Conservation (phyloP, 225 moss, liverwort and hornwort species). For the Sphagnum tenellum region DNA sequence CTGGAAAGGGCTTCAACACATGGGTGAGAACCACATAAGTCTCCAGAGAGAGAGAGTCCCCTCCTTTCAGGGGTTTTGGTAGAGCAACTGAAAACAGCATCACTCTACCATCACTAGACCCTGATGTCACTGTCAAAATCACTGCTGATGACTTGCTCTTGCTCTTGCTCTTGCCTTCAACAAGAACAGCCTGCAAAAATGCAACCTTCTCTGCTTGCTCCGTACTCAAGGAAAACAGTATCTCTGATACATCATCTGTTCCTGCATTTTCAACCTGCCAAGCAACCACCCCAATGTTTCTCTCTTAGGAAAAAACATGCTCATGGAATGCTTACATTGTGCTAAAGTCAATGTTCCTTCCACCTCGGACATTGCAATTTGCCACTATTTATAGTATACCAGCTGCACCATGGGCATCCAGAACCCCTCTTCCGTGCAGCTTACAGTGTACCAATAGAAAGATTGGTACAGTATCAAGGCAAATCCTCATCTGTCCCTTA, state of each 20-base stretch:
- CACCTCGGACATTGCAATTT: not conserved
- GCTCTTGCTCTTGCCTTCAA: conserved; percentile 55
- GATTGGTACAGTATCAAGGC: no score
- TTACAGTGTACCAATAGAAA: no score
- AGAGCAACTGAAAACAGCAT: conserved; percentile 47
- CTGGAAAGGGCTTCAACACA: conserved; percentile 69
- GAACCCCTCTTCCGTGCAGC: not conserved
- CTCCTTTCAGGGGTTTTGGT: conserved; percentile 50
- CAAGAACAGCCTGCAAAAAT: conserved; percentile 47
- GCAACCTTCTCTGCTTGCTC: conserved; percentile 52
- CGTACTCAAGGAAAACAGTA: conserved; percentile 48
- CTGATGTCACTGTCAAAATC: conserved; percentile 22
- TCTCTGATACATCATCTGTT: conserved; percentile 38
- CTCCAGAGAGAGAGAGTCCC: conserved; percentile 38
- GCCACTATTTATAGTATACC: not conserved
- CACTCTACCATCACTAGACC: conserved; percentile 28
- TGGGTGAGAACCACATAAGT: conserved; percentile 60
- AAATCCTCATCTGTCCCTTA: no score
- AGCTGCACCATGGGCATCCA: not conserved
- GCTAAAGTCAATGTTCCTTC: not conserved
- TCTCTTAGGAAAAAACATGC: not conserved
- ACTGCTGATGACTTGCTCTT: conserved; percentile 22
- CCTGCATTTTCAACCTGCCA: conserved; percentile 56
- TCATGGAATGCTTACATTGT: not conserved
- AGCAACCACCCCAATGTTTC: not conserved